Conservation (phyloP, 371 early-diverging fungal species). For the Apophysomyces elegans region DNA sequence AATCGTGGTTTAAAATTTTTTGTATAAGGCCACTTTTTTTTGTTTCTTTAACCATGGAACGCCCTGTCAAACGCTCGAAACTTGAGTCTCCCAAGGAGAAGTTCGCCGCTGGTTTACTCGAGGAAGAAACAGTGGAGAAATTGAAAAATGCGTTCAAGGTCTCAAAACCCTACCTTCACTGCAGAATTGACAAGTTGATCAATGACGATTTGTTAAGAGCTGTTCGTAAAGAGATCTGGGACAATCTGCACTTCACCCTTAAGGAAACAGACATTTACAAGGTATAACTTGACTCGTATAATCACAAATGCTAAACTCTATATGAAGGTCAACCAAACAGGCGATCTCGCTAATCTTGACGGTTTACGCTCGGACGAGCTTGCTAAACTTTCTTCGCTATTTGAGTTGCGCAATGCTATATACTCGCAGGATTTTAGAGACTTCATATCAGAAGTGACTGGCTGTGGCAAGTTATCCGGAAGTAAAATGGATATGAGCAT, state of each 20-base stretch:
- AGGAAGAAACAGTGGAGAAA: slow-evolving; percentile 15
- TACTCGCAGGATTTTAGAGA: slow-evolving; percentile 73
- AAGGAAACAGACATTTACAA: slow-evolving; percentile 86
- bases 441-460: slow-evolving; percentile 67
- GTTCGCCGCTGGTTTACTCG: slow-evolving; percentile 39
- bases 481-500: slow-evolving; percentile 70
- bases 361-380: slow-evolving; percentile 65
- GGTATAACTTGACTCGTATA: slow-evolving; percentile 27
- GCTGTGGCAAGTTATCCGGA: slow-evolving; percentile 70
- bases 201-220: slow-evolving; percentile 60
- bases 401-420: slow-evolving; percentile 68
- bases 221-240: slow-evolving; percentile 68
- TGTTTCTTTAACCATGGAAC: slow-evolving; percentile 2
- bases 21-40: not conserved
- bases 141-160: slow-evolving; percentile 42
- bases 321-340: slow-evolving; percentile 63
- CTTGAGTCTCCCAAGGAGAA: slow-evolving; percentile 22
- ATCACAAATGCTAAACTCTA: not conserved
- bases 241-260: slow-evolving; percentile 63
- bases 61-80: slow-evolving; percentile 25
- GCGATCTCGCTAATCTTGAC: slow-evolving; percentile 81
- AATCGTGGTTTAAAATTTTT: not conserved
- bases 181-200: slow-evolving; percentile 61
- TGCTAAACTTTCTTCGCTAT: slow-evolving; percentile 49
- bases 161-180: slow-evolving; percentile 70